These are phyloP conservation scores for Caryopteris hybrid DNA, from an alignment of 305 asterid genomes.

Conservation along the genomic window DNA sequence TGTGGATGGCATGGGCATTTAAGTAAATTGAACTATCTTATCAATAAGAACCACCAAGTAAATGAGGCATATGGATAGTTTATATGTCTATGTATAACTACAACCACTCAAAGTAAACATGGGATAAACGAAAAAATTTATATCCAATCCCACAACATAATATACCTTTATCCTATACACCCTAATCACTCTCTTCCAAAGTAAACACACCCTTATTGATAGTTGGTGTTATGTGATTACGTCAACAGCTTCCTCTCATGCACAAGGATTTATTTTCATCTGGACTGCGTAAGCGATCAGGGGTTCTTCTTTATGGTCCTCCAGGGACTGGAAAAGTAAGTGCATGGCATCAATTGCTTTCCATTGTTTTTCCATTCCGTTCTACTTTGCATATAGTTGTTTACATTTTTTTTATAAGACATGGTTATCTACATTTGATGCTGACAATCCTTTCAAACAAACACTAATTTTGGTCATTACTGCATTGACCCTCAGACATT, in stretches of 20 bases:
- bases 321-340: conserved; percentile 99
- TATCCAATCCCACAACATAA: too few species aligned
- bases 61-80: too few species aligned
- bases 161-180: too few species aligned
- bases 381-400: not conserved
- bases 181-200: too few species aligned
- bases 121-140: too few species aligned
- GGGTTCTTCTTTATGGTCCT: conserved; percentile 99
- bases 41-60: too few species aligned
- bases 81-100: too few species aligned
- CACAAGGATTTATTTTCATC: conserved; percentile 97
- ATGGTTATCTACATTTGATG: not conserved
- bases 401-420: too few species aligned
- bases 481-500: conserved; percentile 60
- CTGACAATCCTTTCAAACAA: not conserved
- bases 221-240: conserved; percentile 23
- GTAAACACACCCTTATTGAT: too few species aligned
- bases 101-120: too few species aligned
- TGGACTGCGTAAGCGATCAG: conserved; percentile 96
- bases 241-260: conserved; percentile 82
- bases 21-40: too few species aligned
- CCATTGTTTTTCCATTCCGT: not conserved
- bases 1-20: too few species aligned
- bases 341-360: not conserved
- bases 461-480: conserved; percentile 6